A percentile compares a stretch with the other conserved stretches of the same genome.
Evolutionary conservation across 2,329 filamentous ascomycete genomes (phyloP).

Genomic region (Neonectria coccinea): DNA sequence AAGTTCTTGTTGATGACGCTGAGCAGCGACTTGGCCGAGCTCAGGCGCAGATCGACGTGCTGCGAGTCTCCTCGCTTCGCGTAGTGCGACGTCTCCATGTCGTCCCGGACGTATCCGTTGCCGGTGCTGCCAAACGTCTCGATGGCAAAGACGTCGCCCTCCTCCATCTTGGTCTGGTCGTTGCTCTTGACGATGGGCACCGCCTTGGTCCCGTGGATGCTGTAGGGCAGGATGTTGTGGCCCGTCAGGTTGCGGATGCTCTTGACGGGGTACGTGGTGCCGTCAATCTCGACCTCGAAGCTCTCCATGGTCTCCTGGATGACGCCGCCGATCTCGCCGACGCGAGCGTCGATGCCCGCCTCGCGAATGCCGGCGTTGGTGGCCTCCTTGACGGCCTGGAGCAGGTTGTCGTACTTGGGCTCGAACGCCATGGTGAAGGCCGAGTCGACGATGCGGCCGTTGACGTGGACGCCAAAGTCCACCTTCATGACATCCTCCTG

Average conservation of each 20-base stretch:
- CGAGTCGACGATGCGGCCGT: constrained; percentile 83
- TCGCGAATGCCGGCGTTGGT: constrained; percentile 86
- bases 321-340: constrained; percentile 84
- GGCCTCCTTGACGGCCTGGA: constrained; percentile 78
- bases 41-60: constrained; percentile 80
- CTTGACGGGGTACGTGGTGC: constrained; percentile 83
- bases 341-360: constrained; percentile 90
- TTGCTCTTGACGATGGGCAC: constrained; percentile 92
- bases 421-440: constrained; percentile 85
- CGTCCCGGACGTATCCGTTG: constrained; percentile 86
- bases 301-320: constrained; percentile 96
- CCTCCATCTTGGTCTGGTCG: constrained; percentile 96
- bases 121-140: constrained; percentile 97
- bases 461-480: constrained; percentile 85
- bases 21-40: constrained; percentile 86
- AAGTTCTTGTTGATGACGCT: constrained; percentile 97
- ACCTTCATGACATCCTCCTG: constrained; percentile 84
- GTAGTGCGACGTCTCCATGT: constrained; percentile 92
- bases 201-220: constrained; percentile 92
- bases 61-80: constrained; percentile 79
- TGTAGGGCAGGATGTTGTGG: constrained; percentile 89
- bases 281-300: constrained; percentile 87
- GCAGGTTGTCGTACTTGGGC: constrained; percentile 78
- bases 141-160: constrained; percentile 94
- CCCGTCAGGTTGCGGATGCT: constrained; percentile 88